Conservation (phyloP, 768 basidiomycete genomes). For the Pleurotus tuber-regium region DNA sequence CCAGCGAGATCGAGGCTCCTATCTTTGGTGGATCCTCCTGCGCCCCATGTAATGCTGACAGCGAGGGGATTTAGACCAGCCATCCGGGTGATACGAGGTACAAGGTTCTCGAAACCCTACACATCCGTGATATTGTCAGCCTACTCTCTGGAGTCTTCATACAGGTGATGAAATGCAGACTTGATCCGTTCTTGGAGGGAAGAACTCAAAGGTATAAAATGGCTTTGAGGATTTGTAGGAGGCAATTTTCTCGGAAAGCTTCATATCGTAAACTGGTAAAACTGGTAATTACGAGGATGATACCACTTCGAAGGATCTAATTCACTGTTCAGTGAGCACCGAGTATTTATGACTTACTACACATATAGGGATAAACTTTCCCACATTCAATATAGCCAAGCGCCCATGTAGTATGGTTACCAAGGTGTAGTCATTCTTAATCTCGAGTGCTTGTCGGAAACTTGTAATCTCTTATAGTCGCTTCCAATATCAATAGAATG, state of each 20-base stretch:
- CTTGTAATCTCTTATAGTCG: constrained; percentile 1
- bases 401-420: no score
- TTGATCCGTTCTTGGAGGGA: constrained; percentile 93
- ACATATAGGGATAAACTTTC: no score
- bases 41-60: constrained; percentile 96
- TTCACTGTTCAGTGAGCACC: no score
- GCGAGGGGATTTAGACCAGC: constrained; percentile 76
- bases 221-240: constrained; percentile 44
- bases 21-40: constrained; percentile 89
- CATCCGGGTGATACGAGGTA: constrained; percentile 83
- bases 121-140: constrained; percentile 8
- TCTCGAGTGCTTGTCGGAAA: background rate
- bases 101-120: constrained; percentile 91
- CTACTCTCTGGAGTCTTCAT: background rate
- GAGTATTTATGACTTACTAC: no score
- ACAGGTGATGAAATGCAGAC: constrained; percentile 30
- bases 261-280: constrained; percentile 47
- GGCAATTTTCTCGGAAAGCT: constrained; percentile 68
- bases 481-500: constrained; percentile 27
- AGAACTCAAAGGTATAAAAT: constrained; percentile 95
- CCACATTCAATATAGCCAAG: no score
- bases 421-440: background rate
- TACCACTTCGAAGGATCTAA: background rate
- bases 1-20: constrained; percentile 85
- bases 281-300: background rate